phyloP scores from a whole-genome alignment of 352 stramenopile species.

The Phytopythium oedochilum region DNA sequence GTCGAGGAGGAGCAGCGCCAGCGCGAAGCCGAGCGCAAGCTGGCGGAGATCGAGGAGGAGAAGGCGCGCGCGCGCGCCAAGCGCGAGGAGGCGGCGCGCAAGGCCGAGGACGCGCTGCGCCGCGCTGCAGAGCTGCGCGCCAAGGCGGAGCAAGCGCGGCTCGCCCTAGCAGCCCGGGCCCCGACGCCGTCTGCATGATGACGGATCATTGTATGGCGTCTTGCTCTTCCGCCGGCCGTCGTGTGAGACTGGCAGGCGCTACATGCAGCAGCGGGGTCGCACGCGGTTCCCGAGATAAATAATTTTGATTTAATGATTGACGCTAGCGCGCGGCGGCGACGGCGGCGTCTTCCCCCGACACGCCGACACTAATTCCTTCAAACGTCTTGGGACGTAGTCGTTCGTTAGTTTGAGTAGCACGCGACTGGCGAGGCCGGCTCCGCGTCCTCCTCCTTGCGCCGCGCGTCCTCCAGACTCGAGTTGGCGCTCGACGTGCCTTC shows the following conservation, averaged over 20 bases:
- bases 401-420: too few relatives aligned
- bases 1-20: slow-evolving; percentile 56
- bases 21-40: slow-evolving; percentile 26
- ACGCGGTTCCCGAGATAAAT: slow-evolving; percentile 1
- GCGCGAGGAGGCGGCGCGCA: slow-evolving; percentile 43
- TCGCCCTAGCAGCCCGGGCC: slow-evolving; percentile 14
- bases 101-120: slow-evolving; percentile 44
- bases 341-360: neutral
- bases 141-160: slow-evolving; percentile 46
- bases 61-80: slow-evolving; percentile 34
- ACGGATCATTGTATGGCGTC: too few relatives aligned
- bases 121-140: slow-evolving; percentile 50
- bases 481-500: slow-evolving; percentile 56
- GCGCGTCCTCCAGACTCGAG: slow-evolving; percentile 47
- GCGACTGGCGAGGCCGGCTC: neutral
- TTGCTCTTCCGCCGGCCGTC: too few relatives aligned
- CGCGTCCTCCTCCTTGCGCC: slow-evolving; percentile 3
- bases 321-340: too few relatives aligned
- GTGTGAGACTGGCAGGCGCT: too few relatives aligned
- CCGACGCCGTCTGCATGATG: slow-evolving; percentile 16
- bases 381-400: neutral
- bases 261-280: too few relatives aligned
- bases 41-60: slow-evolving; percentile 47
- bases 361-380: neutral
- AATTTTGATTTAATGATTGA: neutral